Conservation (phyloP, 208 protist species). For the Trypanosoma brucei region DNA sequence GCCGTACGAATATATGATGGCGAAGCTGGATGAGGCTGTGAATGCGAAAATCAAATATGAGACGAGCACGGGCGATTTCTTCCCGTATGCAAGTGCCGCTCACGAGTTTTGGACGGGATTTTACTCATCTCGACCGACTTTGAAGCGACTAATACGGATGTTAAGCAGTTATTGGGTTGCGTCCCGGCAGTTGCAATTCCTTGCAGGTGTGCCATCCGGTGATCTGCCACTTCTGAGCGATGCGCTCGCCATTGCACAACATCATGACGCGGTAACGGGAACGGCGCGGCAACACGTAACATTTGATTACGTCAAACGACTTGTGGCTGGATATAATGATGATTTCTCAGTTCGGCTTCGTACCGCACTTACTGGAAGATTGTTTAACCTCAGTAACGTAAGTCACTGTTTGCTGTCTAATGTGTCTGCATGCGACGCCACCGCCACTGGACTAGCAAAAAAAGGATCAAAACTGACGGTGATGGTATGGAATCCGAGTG, state of each 20-base stretch:
- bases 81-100: constrained; percentile 41
- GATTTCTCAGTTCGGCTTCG: constrained; percentile 5
- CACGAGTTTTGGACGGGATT: constrained; percentile 66
- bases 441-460: not conserved
- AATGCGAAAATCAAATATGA: constrained; percentile 4
- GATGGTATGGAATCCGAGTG: constrained; percentile 12
- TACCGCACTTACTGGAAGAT: not conserved
- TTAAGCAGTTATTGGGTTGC: constrained; percentile 17
- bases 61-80: constrained; percentile 39
- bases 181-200: constrained; percentile 20
- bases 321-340: constrained; percentile 16
- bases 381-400: not conserved
- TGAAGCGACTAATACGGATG: constrained; percentile 46
- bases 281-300: constrained; percentile 55
- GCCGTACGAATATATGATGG: constrained; percentile 14
- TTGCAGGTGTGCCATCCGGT: constrained; percentile 4
- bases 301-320: constrained; percentile 33
- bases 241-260: constrained; percentile 35
- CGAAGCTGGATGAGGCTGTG: constrained; percentile 2
- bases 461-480: not conserved
- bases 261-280: constrained; percentile 66
- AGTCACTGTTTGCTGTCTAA: constrained; percentile 16
- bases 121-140: constrained; percentile 43
- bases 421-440: constrained; percentile 10
- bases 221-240: constrained; percentile 15